These are phyloP conservation scores for Metarhizium humberi DNA, from an alignment of 2,329 filamentous ascomycete genomes.

Conservation along the genomic window DNA sequence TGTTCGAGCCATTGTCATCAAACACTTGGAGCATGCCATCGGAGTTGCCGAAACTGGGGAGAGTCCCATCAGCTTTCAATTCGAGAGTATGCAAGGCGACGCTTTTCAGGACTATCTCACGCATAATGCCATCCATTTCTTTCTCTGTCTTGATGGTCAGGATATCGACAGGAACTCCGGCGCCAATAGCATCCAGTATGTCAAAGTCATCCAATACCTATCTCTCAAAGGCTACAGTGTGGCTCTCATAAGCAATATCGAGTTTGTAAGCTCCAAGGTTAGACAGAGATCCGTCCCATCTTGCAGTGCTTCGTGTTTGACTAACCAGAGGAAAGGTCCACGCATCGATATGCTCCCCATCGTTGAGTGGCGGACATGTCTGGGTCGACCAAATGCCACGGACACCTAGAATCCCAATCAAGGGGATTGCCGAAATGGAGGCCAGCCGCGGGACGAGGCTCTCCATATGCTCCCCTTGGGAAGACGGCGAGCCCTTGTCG, in stretches of 20 bases:
- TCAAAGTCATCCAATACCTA: conserved; percentile 38
- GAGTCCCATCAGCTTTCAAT: conserved; percentile 19
- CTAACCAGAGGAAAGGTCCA: not conserved
- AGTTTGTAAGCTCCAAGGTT: conserved; percentile 56
- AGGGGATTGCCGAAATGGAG: not conserved
- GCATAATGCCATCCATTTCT: conserved; percentile 49
- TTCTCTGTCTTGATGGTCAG: conserved; percentile 59
- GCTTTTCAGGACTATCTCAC: conserved; percentile 48
- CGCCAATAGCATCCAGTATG: not conserved
- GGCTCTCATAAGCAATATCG: conserved; percentile 53
- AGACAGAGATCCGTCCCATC: not conserved
- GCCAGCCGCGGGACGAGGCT: not conserved
- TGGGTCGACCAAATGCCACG: not conserved
- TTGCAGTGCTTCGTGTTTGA: not conserved
- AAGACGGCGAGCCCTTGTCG: conserved; percentile 4
- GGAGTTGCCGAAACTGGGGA: conserved; percentile 14
- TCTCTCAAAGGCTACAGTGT: conserved; percentile 48
- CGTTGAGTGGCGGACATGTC: not conserved
- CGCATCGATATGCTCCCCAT: not conserved
- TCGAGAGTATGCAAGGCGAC: conserved; percentile 34
- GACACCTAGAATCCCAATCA: not conserved
- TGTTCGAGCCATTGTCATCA: conserved; percentile 52
- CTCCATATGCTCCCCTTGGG: conserved; percentile 8
- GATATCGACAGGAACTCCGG: conserved; percentile 23
- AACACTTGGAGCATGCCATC: conserved; percentile 40